Conservation (phyloP, 345 rosid species). For the Lumnitzera racemosa region DNA sequence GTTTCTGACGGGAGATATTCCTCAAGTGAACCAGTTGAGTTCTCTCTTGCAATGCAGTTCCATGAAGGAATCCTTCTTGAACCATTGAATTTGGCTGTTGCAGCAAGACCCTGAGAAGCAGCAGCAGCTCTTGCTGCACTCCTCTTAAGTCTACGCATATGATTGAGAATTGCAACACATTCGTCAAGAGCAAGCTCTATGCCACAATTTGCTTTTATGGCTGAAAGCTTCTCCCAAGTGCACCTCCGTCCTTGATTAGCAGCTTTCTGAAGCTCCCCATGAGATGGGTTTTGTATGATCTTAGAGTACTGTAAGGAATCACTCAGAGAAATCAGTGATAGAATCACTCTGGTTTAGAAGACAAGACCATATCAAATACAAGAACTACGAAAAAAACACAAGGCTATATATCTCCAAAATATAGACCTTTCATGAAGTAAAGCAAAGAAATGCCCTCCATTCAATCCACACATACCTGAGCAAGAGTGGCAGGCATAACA, state of each 20-base stretch:
- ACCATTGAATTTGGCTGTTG: slow-evolving; percentile 58
- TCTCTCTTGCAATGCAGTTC: slow-evolving; percentile 94
- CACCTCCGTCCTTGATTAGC: slow-evolving; percentile 94
- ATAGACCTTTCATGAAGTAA: not conserved
- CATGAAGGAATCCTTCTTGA: slow-evolving; percentile 94
- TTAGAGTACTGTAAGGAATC: slow-evolving; percentile 49
- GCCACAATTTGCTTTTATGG: slow-evolving; percentile 91
- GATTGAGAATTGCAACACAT: slow-evolving; percentile 81
- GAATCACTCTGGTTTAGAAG: no score
- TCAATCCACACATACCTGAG: slow-evolving; percentile 56
- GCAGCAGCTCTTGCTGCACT: slow-evolving; percentile 87
- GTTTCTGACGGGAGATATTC: slow-evolving; percentile 43
- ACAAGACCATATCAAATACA: no score
- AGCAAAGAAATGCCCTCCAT: not conserved
- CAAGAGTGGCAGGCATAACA: slow-evolving; percentile 96
- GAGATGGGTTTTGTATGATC: slow-evolving; percentile 80
- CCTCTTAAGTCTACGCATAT: slow-evolving; percentile 90
- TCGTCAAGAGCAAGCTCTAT: slow-evolving; percentile 96
- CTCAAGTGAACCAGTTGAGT: slow-evolving; percentile 87
- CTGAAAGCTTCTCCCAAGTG: slow-evolving; percentile 99
- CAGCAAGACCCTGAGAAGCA: slow-evolving; percentile 50
- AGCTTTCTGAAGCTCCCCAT: slow-evolving; percentile 73
- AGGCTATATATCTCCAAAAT: not conserved
- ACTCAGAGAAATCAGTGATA: not conserved
- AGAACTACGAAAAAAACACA: no score